These are phyloP conservation scores for Phylloporus sp. DNA, from an alignment of 768 basidiomycete genomes.

Conservation along the genomic window DNA sequence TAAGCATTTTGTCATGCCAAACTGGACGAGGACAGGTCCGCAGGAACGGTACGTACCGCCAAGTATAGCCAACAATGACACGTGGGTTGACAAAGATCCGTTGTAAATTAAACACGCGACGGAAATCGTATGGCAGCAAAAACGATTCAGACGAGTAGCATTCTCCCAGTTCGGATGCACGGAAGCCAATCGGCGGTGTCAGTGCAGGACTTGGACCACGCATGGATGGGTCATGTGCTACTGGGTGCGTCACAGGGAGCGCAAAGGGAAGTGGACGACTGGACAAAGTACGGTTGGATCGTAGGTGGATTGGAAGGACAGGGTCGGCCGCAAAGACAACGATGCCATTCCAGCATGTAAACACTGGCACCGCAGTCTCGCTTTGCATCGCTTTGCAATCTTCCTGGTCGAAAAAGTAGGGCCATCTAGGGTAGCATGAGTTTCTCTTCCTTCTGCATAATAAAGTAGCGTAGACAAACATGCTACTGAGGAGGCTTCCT, in stretches of 20 bases:
- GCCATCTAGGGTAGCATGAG: slow-evolving; percentile 24
- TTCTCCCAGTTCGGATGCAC: slow-evolving; percentile 13
- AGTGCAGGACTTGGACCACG: slow-evolving; percentile 17
- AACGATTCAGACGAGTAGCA: slow-evolving; percentile 37
- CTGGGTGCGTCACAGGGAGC: slow-evolving; percentile 15
- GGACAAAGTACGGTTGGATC: slow-evolving; percentile 37
- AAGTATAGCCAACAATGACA: slow-evolving; percentile 36
- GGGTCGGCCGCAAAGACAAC: slow-evolving; percentile 39
- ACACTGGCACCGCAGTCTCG: slow-evolving; percentile 41
- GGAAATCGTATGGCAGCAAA: slow-evolving; percentile 40
- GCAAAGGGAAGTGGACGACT: slow-evolving; percentile 22
- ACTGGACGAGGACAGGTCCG: not conserved
- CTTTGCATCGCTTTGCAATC: slow-evolving; percentile 33
- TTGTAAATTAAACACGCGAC: slow-evolving; percentile 36
- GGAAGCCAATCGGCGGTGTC: slow-evolving; percentile 16
- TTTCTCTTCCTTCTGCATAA: not conserved
- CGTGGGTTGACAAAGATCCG: slow-evolving; percentile 38
- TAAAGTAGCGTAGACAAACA: slow-evolving; percentile 6
- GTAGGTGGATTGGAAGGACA: slow-evolving; percentile 37
- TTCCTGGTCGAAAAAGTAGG: slow-evolving; percentile 39
- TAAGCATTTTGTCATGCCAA: not conserved
- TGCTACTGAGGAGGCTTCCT: slow-evolving; percentile 12
- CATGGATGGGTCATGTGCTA: slow-evolving; percentile 4
- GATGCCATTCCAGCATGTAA: slow-evolving; percentile 47
- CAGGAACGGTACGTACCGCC: slow-evolving; percentile 22